Evolutionary conservation across 2,329 filamentous ascomycete species (phyloP).

Genomic region (Aspergillus neotritici): DNA sequence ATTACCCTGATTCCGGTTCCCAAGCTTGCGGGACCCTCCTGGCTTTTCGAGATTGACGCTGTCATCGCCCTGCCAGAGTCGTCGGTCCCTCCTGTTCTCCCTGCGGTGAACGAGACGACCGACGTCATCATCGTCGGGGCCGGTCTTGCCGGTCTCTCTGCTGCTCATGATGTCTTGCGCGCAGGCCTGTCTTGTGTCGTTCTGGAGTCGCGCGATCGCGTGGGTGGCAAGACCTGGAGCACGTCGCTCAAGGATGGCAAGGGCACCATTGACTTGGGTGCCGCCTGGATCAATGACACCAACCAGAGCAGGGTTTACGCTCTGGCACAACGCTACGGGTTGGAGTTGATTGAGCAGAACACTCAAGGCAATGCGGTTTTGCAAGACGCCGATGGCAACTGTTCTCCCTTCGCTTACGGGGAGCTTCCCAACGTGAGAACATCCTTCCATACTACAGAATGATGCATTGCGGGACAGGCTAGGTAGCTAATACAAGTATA

Average conservation of each 20-base stretch:
- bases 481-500: background rate
- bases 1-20: conserved; percentile 42
- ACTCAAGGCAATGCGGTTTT: conserved; percentile 42
- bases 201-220: conserved; percentile 40
- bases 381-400: conserved; percentile 34
- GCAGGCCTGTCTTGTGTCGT: conserved; percentile 31
- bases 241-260: conserved; percentile 5
- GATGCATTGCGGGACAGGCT: too few species aligned
- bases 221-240: conserved; percentile 41
- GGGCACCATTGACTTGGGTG: conserved; percentile 47
- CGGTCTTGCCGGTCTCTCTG: conserved; percentile 35
- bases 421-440: conserved; percentile 6
- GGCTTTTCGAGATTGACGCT: conserved; percentile 44
- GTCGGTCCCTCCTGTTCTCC: conserved; percentile 14
- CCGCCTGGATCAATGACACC: conserved; percentile 56
- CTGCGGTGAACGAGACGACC: background rate
- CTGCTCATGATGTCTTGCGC: conserved; percentile 26
- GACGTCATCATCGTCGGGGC: conserved; percentile 37
- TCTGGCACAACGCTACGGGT: conserved; percentile 25
- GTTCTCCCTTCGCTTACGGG: conserved; percentile 15
- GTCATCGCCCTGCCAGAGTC: conserved; percentile 10
- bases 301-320: conserved; percentile 46
- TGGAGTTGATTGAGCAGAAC: conserved; percentile 47
- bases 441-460: too few species aligned
- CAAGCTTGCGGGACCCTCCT: conserved; percentile 34